Percentiles rank a stretch among this genome's conserved stretches.
Conservation (phyloP, 495 filamentous ascomycete species). For the Aspergillus haitiensis region DNA sequence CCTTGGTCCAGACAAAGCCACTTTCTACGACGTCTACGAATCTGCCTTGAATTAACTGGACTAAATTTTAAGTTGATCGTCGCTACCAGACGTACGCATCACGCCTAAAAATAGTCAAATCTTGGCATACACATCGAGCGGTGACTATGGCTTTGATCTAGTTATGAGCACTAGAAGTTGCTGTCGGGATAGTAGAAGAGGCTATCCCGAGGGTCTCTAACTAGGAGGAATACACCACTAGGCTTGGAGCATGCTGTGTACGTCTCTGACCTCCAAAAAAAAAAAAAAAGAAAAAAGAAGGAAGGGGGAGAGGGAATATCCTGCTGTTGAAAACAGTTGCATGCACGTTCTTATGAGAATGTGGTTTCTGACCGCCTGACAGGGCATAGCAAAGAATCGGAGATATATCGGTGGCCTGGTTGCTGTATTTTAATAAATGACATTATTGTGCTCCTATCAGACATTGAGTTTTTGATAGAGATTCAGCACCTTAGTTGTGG, state of each 20-base stretch:
- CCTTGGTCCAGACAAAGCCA: too few species aligned
- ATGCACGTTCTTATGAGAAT: too few species aligned
- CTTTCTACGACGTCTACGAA: not conserved
- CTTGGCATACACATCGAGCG: not conserved
- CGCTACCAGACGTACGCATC: not conserved
- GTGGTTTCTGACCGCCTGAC: not conserved
- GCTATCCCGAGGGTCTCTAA: too few species aligned
- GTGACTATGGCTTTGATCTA: not conserved
- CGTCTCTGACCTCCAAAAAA: too few species aligned
- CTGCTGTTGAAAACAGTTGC: too few species aligned
- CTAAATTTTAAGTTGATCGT: not conserved
- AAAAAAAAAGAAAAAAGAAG: too few species aligned
- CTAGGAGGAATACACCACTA: too few species aligned
- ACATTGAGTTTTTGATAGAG: too few species aligned
- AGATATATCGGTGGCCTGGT: not conserved
- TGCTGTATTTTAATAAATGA: not conserved
- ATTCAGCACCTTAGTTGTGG: too few species aligned
- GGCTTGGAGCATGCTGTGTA: too few species aligned
- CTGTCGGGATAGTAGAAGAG: not conserved
- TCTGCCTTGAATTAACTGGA: not conserved
- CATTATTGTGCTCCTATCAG: not conserved
- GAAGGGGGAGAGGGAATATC: too few species aligned
- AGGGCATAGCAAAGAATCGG: not conserved
- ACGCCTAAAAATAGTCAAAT: constrained; percentile 1
- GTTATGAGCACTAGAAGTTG: not conserved